A percentile compares a stretch with the other conserved stretches of the same genome.
phyloP scores from a whole-genome alignment of 768 basidiomycete species.

The Clavaria fumosa region DNA sequence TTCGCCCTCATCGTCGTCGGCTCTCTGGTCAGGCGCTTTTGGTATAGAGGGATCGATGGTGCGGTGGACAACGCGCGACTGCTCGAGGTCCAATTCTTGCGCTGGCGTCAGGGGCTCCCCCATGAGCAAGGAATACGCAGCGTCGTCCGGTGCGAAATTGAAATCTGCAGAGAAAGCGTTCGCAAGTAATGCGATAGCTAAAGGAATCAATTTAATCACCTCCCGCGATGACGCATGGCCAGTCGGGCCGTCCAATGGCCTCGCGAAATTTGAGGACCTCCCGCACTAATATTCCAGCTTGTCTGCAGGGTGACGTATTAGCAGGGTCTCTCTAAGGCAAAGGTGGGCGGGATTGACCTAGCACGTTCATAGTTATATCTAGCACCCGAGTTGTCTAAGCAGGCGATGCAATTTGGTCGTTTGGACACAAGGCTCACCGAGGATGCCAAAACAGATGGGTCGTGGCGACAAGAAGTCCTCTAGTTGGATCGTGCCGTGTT shows the following conservation, averaged over 20 bases:
- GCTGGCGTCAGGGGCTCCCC: conserved; percentile 38
- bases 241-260: conserved; percentile 27
- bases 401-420: background rate
- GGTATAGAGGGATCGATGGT: conserved; percentile 50
- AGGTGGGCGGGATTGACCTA: conserved; percentile 28
- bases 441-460: conserved; percentile 97
- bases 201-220: conserved; percentile 35
- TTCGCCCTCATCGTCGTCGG: conserved; percentile 32
- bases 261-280: conserved; percentile 43
- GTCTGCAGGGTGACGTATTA: conserved; percentile 29
- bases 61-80: conserved; percentile 58
- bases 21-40: conserved; percentile 21
- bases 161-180: conserved; percentile 42
- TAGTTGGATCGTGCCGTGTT: conserved; percentile 20
- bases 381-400: conserved; percentile 10
- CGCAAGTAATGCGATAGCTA: background rate
- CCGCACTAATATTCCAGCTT: conserved; percentile 58
- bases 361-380: conserved; percentile 76
- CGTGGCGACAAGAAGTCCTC: conserved; percentile 66
- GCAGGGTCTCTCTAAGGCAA: background rate
- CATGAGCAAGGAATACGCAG: conserved; percentile 66
- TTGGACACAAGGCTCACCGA: conserved; percentile 25
- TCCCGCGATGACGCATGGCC: conserved; percentile 77
- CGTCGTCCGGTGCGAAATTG: conserved; percentile 74
- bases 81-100: conserved; percentile 36